A percentile compares a stretch with the other conserved stretches of the same genome.
Evolutionary conservation across 1,284 basidiomycete genomes (phyloP).

Genomic region (Marasmius oreades): DNA sequence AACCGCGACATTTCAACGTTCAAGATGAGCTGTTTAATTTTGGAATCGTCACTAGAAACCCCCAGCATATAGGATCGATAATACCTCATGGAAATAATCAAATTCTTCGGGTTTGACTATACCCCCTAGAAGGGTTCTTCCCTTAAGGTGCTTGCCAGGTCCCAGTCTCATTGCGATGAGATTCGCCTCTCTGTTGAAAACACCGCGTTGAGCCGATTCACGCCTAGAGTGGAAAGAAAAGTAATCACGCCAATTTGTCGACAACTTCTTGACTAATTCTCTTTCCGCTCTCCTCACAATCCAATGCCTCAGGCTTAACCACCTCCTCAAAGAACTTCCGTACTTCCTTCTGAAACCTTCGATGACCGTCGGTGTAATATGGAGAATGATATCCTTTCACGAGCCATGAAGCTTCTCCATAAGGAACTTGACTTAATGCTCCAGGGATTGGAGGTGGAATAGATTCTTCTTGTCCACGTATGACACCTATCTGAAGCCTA

Average conservation of each 20-base stretch:
- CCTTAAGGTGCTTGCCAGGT: slow-evolving; percentile 85
- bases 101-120: slow-evolving; percentile 87
- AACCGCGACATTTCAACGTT: slow-evolving; percentile 84
- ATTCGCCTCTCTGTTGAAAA: slow-evolving; percentile 54
- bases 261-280: slow-evolving; percentile 71
- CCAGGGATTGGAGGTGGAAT: slow-evolving; percentile 63
- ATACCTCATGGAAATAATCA: slow-evolving; percentile 76
- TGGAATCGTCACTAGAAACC: slow-evolving; percentile 12
- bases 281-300: slow-evolving; percentile 80
- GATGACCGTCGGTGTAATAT: slow-evolving; percentile 78
- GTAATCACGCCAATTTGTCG: slow-evolving; percentile 60
- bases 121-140: slow-evolving; percentile 80
- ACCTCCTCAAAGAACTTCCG: slow-evolving; percentile 64
- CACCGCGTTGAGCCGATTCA: background rate
- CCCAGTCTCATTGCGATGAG: slow-evolving; percentile 93
- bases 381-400: slow-evolving; percentile 76
- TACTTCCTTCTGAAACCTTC: slow-evolving; percentile 61
- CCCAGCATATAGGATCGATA: slow-evolving; percentile 4
- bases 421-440: slow-evolving; percentile 76
- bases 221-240: background rate
- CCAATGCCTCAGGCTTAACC: slow-evolving; percentile 59
- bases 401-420: slow-evolving; percentile 90
- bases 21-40: slow-evolving; percentile 65
- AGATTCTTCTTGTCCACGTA: slow-evolving; percentile 64
- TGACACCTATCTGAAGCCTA: slow-evolving; percentile 76